Evolutionary conservation across 805 yeast species (phyloP), one percentile per base, ranked within the genome.

Genomic region (Metschnikowia shivogae): DNA sequence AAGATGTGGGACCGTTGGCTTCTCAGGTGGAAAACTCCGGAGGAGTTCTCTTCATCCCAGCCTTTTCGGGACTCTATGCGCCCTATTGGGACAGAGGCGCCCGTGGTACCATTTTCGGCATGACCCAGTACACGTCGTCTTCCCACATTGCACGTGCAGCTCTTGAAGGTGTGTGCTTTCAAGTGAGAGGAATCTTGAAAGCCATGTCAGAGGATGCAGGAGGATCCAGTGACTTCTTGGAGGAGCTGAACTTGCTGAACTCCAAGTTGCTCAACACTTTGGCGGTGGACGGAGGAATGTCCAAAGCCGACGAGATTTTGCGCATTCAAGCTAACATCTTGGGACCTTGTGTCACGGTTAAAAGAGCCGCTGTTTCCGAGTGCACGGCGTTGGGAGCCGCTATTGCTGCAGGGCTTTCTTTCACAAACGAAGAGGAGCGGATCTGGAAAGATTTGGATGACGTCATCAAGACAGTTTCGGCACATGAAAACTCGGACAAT

Each of bases 301-400:
- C 96, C 19, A 80, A 86, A 56, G 88, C 96, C 14, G 84, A 84
- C 59, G 92, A 86, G 57, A 92, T 89, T 42, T 85, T 92, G 84
- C 96, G 88, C 70, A 88, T 90, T 52, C 97, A 90, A 68, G 86
- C 96, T 6, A 95, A 90, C 63, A 83, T 90, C 50, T 73, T 89
- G 54, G 97, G 97, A 3, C 92, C 93, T 1, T 81, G 89, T 66
- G 86, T 84, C 32, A 80, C 82, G 24, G 92, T 90, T 35, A 78
- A 80, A 55, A 76, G 97, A 57, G 89, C 97, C 1, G 77, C 80
- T 28, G 86, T 84, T 63, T 72, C 88, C 30, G 98, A 90, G 66
- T 89, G 96, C 61, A 90, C 97, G 5, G 97, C 97, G 0, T 75
- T 90, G 50, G 98, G 98, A 26, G 96, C 96, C 6, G 97, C 97